phyloP scores from a whole-genome alignment of 768 basidiomycete genomes.

The Lentinula raphanica region DNA sequence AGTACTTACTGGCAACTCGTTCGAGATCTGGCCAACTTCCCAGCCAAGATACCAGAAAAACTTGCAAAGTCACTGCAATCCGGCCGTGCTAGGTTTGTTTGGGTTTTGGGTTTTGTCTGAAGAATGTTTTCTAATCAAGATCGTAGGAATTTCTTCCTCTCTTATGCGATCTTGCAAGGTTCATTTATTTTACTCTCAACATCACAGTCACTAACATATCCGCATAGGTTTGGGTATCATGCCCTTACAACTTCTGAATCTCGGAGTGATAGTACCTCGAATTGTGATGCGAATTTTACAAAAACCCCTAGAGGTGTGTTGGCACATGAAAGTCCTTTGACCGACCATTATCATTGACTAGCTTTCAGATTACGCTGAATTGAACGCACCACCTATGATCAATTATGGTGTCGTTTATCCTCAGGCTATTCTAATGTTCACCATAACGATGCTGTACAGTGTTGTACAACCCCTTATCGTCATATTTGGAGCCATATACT shows the following conservation, averaged over 20 bases:
- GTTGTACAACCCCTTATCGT: slow-evolving; percentile 94
- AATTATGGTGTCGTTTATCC: slow-evolving; percentile 98
- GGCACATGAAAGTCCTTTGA: not conserved
- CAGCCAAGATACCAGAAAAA: slow-evolving; percentile 91
- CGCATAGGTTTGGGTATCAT: slow-evolving; percentile 79
- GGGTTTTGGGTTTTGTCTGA: slow-evolving; percentile 9
- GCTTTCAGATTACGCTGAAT: slow-evolving; percentile 80
- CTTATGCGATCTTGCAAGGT: slow-evolving; percentile 84
- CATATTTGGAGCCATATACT: slow-evolving; percentile 93
- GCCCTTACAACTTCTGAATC: slow-evolving; percentile 90
- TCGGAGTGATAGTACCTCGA: slow-evolving; percentile 83
- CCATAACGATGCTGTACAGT: slow-evolving; percentile 91
- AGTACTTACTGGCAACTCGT: slow-evolving; percentile 91
- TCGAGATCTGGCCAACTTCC: slow-evolving; percentile 87
- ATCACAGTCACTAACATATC: slow-evolving; percentile 6
- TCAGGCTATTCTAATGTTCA: slow-evolving; percentile 93
- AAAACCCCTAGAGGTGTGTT: slow-evolving; percentile 83
- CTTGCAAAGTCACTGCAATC: slow-evolving; percentile 78
- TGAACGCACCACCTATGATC: slow-evolving; percentile 97
- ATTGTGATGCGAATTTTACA: slow-evolving; percentile 64
- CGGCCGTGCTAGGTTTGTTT: slow-evolving; percentile 59
- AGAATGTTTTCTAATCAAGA: slow-evolving; percentile 6
- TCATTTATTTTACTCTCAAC: not conserved
- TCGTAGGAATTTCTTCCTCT: slow-evolving; percentile 72
- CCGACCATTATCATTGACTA: not conserved